These are phyloP conservation scores for Metarhizium humberi DNA, from an alignment of 2,329 filamentous ascomycete genomes.

Conservation along the genomic window DNA sequence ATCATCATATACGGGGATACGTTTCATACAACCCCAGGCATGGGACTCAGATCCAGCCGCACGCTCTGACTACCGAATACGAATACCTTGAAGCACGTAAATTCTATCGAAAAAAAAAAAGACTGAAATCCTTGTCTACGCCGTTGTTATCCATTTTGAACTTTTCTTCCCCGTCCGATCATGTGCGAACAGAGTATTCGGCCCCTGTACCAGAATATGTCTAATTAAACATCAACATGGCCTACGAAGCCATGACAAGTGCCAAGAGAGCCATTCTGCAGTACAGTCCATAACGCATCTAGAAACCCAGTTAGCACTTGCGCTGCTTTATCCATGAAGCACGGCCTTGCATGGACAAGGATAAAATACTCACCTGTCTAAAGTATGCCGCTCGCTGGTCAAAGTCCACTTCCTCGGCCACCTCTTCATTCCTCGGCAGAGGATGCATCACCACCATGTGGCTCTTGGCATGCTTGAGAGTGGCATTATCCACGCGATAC, in stretches of 20 bases:
- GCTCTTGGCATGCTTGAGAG: slow-evolving; percentile 82
- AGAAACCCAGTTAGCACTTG: slow-evolving; percentile 4
- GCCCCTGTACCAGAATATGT: background rate
- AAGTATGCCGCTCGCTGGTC: slow-evolving; percentile 97
- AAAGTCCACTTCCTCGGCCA: slow-evolving; percentile 93
- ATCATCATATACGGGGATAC: background rate
- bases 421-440: slow-evolving; percentile 84
- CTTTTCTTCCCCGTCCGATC: background rate
- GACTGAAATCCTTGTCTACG: slow-evolving; percentile 3
- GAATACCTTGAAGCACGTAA: slow-evolving; percentile 3
- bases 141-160: background rate
- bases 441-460: slow-evolving; percentile 95
- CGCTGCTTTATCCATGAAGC: too few species aligned
- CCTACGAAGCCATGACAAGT: slow-evolving; percentile 59
- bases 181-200: background rate
- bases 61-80: background rate
- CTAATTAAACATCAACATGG: background rate
- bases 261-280: slow-evolving; percentile 96
- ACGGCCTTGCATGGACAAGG: background rate
- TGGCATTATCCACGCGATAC: slow-evolving; percentile 83
- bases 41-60: background rate
- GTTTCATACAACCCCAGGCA: background rate
- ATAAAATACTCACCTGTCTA: slow-evolving; percentile 70
- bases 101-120: background rate
- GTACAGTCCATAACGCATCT: slow-evolving; percentile 98